Percentiles rank a stretch among this genome's conserved stretches.
Conservation (phyloP, 2,329 filamentous ascomycete species). For the Aspergillus niger region DNA sequence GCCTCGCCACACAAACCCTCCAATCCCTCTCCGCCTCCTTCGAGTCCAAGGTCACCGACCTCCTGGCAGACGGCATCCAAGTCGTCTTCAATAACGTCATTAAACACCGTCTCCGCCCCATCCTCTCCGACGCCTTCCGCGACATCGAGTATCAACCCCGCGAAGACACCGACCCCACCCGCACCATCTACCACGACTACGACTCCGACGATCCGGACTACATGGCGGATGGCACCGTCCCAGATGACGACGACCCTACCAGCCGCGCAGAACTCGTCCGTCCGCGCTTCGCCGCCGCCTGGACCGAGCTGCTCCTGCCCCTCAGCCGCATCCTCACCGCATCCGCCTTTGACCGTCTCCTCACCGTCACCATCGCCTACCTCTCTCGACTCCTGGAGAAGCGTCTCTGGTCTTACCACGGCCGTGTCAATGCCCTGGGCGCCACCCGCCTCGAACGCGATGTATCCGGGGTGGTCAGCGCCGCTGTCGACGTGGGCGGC, state of each 20-base stretch:
- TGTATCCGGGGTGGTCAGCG: slow-evolving; percentile 69
- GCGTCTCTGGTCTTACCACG: slow-evolving; percentile 77
- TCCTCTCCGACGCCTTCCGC: slow-evolving; percentile 85
- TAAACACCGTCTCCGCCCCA: slow-evolving; percentile 78
- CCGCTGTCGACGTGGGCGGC: slow-evolving; percentile 44
- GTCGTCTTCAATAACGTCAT: slow-evolving; percentile 87
- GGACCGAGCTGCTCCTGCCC: slow-evolving; percentile 82
- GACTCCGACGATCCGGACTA: slow-evolving; percentile 43
- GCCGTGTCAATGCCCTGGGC: slow-evolving; percentile 77
- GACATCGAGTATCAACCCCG: slow-evolving; percentile 81
- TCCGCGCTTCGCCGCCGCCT: slow-evolving; percentile 78
- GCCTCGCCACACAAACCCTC: slow-evolving; percentile 68
- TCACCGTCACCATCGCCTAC: slow-evolving; percentile 72
- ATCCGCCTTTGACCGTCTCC: slow-evolving; percentile 72
- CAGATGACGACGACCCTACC: slow-evolving; percentile 35
- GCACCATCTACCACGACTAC: slow-evolving; percentile 45
- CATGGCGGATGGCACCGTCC: slow-evolving; percentile 15
- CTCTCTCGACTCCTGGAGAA: slow-evolving; percentile 82
- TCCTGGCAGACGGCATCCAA: slow-evolving; percentile 79
- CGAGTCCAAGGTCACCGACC: slow-evolving; percentile 73
- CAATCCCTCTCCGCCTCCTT: slow-evolving; percentile 71
- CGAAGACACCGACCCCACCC: slow-evolving; percentile 49
- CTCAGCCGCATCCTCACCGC: slow-evolving; percentile 81
- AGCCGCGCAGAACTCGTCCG: slow-evolving; percentile 67
- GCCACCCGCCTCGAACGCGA: slow-evolving; percentile 83